Conservation (phyloP, 2,329 filamentous ascomycete genomes). For the Metarhizium sp. region DNA sequence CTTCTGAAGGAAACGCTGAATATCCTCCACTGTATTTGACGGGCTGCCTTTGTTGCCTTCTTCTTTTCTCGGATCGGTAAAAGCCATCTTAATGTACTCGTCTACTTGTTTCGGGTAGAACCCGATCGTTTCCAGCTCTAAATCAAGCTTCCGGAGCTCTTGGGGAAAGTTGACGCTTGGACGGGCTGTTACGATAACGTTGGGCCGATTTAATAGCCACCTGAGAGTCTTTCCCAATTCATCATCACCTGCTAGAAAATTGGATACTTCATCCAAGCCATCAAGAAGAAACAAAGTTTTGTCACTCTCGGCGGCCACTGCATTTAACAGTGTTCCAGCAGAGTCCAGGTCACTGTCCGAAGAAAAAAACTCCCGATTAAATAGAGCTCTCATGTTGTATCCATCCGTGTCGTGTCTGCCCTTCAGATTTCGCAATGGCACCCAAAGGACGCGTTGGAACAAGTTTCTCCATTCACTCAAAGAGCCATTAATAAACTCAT, state of each 20-base stretch:
- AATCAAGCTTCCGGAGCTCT: conserved; percentile 14
- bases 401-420: no score
- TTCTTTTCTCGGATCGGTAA: neutral
- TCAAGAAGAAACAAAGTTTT: conserved; percentile 30
- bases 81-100: conserved; percentile 17
- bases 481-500: no score
- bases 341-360: no score
- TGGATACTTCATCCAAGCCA: conserved; percentile 31
- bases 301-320: neutral
- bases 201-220: conserved; percentile 20
- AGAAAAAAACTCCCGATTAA: no score
- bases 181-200: conserved; percentile 31
- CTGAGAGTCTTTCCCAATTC: conserved; percentile 12
- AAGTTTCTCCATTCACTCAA: no score
- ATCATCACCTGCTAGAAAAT: conserved; percentile 7
- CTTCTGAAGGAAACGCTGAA: conserved; percentile 22
- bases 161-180: conserved; percentile 14
- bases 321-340: no score
- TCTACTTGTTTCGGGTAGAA: conserved; percentile 27
- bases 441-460: no score
- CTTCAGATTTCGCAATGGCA: no score
- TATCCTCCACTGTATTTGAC: conserved; percentile 6
- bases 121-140: conserved; percentile 30
- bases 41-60: no score
- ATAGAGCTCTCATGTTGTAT: no score